Evolutionary conservation across 345 rosid genomes (phyloP), one percentile per base, ranked within the genome.

Genomic region (Camelina sativa): DNA sequence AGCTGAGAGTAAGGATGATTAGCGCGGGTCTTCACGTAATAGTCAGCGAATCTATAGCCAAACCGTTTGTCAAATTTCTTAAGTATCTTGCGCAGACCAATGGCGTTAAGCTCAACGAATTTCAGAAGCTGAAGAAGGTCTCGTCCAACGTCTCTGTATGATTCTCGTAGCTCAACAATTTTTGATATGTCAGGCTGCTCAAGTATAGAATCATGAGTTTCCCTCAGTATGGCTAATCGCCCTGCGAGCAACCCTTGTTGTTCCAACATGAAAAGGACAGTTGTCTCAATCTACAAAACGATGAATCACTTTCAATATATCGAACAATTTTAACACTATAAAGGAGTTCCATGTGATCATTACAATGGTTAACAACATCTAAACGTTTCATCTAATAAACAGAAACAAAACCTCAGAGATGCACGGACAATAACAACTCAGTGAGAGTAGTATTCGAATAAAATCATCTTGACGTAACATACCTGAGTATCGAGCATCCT

Each of bases 1-100:
- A 96, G 88, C 86, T 92, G 96, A 16, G 99, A 92, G 81, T 92
- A 96, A 54, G 99, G 99, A 86, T 96, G 99, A 83, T 92, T 87
- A 50, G 98, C 96, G 32, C 99, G 96, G 48, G 96, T 92, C 80
- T 88, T 96, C 67, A 96, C 96, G 71, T 92, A 92, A 78, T 88
- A 89, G 83, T 96, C 84, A 1, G 95, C 87, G 84, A 96, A 96
- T 84, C 91, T 85, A 83, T 87, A 96, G 64, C 90, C 96, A 82
- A 96, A 89, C 48, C 98, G 89, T 82, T 96, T 96, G 80, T 96
- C 98, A 46, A 96, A 91, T 82, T 96, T 96, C 84, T 96, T 96
- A 57, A 95, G 84, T 72, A 95, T 95, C 86, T 95, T 95, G 25
- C 97, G 94, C 58, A 95, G 86, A 73, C 98, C 99, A 72, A 88